Evolutionary conservation across 345 rosid genomes (phyloP), one percentile per base, ranked within the genome.

Genomic region (Arabis hirsuta): DNA sequence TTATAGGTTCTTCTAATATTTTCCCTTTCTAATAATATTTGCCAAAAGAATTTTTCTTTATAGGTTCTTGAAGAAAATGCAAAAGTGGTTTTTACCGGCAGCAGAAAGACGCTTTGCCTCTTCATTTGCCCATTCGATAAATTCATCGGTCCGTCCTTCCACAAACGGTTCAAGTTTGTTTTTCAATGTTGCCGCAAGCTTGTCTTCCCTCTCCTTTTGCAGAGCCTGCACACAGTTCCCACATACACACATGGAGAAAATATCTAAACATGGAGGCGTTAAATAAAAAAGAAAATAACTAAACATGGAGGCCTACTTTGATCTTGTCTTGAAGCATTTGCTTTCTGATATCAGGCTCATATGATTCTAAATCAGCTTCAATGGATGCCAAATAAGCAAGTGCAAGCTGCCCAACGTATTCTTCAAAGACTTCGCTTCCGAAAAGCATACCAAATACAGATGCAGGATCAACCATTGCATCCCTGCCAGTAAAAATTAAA

Each of bases 391-490:
- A 20, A 44, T 88, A 72, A 67, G 96, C 96, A 80, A 96, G 71
- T 4, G 94, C 92, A 68, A 95, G 92, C 76, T 92, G 86, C 13
- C 99, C 99, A 66, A 92, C 55, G 52, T 91, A 95, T 55, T 95
- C 99, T 72, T 95, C 99, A 77, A 95, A 95, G 58, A 46, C 72
- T 27, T 95, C 97, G 39, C 98, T 92, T 36, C 97, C 98, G 48
- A 95, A 91, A 46, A 90, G 82, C 98, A 90, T 90, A 46, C 98
- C 97, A 73, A 95, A 95, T 6, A 95, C 96, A 51, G 92, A 81
- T 46, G 97, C 70, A 78, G 99, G 95, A 55, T 96, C 99, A 74
- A 88, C 67, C 96, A 96, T 96, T 55, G 85, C 58, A 27, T 87
- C 95, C 83, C 99, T 96, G 73, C 44, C 80, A 58, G 55, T 6